Conservation (phyloP, 306 rosid species). For the Cicer bijugum region DNA sequence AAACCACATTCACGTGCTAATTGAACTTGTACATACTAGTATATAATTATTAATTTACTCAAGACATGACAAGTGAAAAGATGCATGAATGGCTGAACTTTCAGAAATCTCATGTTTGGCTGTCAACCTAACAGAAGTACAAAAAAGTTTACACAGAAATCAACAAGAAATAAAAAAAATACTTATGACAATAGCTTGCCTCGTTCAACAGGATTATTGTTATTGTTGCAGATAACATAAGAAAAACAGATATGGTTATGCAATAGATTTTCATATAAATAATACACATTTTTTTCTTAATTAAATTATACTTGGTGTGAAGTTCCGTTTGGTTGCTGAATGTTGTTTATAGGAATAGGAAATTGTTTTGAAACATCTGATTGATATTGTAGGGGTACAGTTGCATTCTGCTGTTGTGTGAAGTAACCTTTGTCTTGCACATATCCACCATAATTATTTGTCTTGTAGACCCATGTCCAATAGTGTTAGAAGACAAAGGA, state of each 20-base stretch:
- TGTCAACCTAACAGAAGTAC: no score
- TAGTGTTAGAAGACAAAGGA: conserved; percentile 8
- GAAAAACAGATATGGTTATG: conserved; percentile 20
- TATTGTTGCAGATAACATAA: not conserved
- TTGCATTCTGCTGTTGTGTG: conserved; percentile 44
- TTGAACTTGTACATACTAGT: no score
- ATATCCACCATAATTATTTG: conserved; percentile 53
- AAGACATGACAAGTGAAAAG: no score
- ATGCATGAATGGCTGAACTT: no score
- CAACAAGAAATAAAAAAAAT: no score
- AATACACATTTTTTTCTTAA: not conserved
- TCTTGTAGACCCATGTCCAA: conserved; percentile 46
- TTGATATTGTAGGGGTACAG: conserved; percentile 47
- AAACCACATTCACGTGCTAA: no score
- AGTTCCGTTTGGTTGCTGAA: conserved; percentile 54
- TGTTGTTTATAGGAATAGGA: conserved; percentile 42
- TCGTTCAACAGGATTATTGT: conserved; percentile 21
- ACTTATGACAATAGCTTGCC: conserved; percentile 36
- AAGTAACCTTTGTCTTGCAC: not conserved
- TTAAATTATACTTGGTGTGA: conserved; percentile 43
- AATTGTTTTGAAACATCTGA: conserved; percentile 66
- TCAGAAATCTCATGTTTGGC: no score
- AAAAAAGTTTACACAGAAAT: no score
- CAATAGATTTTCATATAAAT: conserved; percentile 24
- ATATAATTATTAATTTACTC: no score